These are phyloP conservation scores for Fomitiporia mediterranea DNA, from an alignment of 1,284 basidiomycete genomes.

Conservation along the genomic window DNA sequence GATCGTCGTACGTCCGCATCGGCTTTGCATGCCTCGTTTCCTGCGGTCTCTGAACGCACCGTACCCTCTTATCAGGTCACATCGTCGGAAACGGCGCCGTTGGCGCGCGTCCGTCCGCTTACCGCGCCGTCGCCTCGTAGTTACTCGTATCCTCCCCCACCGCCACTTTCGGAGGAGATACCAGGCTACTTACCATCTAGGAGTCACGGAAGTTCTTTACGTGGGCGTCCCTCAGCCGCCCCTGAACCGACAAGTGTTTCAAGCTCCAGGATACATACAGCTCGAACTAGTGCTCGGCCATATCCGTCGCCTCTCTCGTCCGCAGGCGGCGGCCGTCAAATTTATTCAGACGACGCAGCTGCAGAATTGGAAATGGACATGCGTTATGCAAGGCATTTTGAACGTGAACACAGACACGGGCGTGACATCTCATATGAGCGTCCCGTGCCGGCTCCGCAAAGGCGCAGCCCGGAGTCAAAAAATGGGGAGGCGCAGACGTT, in stretches of 20 bases:
- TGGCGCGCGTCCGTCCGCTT: background rate
- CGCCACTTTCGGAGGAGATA: background rate
- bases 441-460: background rate
- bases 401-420: background rate
- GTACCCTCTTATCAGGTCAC: conserved; percentile 8
- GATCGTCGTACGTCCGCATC: conserved; percentile 11
- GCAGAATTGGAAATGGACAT: background rate
- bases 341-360: background rate
- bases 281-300: background rate
- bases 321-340: background rate
- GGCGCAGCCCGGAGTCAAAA: conserved; percentile 2
- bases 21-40: conserved; percentile 8
- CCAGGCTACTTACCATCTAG: background rate
- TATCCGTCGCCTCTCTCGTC: conserved; percentile 2
- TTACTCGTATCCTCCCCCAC: background rate
- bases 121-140: conserved; percentile 3
- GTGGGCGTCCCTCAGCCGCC: background rate
- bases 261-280: background rate
- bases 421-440: background rate
- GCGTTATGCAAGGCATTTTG: background rate
- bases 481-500: conserved; percentile 12
- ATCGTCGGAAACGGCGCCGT: background rate
- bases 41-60: conserved; percentile 5
- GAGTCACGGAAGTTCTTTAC: background rate
- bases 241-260: background rate